Evolutionary conservation across 805 yeast genomes (phyloP).

Genomic region (Metschnikowia koreensis): DNA sequence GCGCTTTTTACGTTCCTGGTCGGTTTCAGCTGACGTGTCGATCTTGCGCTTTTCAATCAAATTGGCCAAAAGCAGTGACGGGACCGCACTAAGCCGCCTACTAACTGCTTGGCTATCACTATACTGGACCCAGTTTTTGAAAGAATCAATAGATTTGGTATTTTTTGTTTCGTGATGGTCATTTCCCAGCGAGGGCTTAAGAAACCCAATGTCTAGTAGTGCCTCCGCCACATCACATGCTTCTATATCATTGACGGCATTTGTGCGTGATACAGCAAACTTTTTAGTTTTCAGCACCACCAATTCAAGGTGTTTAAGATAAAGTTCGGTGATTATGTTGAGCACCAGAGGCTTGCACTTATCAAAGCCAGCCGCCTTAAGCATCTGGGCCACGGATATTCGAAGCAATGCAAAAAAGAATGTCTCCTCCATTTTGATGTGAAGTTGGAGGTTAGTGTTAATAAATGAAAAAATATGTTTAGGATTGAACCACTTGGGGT

Average conservation of each 20-base stretch:
- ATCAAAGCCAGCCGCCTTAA: conserved; percentile 83
- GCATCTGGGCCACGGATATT: conserved; percentile 49
- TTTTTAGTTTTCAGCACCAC: conserved; percentile 50
- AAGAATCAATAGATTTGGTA: conserved; percentile 38
- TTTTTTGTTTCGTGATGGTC: conserved; percentile 44
- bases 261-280: conserved; percentile 45
- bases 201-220: conserved; percentile 57
- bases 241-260: conserved; percentile 37
- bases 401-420: conserved; percentile 39
- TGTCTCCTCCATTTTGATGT: conserved; percentile 34
- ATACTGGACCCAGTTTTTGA: conserved; percentile 34
- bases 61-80: conserved; percentile 28
- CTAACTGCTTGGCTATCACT: conserved; percentile 27
- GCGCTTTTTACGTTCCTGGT: conserved; percentile 34
- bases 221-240: conserved; percentile 74
- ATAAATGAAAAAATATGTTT: neutral
- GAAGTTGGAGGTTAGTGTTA: neutral
- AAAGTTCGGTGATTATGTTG: conserved; percentile 75
- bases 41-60: conserved; percentile 40
- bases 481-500: neutral
- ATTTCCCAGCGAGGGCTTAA: conserved; percentile 51
- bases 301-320: conserved; percentile 58
- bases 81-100: conserved; percentile 29
- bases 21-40: conserved; percentile 34
- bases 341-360: conserved; percentile 67